These are phyloP conservation scores for Neonectria hederae DNA, from an alignment of 2,329 filamentous ascomycete species.

Conservation along the genomic window DNA sequence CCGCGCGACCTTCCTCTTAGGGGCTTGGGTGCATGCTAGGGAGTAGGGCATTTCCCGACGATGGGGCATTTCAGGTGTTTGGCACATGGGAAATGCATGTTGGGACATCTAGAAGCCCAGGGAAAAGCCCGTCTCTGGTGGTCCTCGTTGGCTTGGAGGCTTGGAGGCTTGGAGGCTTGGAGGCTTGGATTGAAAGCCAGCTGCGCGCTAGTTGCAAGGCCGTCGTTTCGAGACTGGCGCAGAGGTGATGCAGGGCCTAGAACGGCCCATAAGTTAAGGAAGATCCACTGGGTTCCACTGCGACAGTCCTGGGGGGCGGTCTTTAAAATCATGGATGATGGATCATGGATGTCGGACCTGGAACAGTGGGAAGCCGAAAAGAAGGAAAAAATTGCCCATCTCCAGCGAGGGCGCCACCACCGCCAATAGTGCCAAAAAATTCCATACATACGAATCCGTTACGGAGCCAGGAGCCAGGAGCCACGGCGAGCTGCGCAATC, in stretches of 20 bases:
- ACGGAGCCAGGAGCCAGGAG: too few species aligned
- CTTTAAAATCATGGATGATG: background rate
- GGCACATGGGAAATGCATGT: background rate
- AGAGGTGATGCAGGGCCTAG: slow-evolving; percentile 4
- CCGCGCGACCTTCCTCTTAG: background rate
- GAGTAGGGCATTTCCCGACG: background rate
- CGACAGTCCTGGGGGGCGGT: background rate
- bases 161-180: background rate
- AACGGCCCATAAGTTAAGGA: slow-evolving; percentile 6
- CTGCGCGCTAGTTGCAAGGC: background rate
- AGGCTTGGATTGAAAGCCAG: background rate
- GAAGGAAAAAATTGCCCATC: slow-evolving; percentile 1
- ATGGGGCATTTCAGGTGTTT: background rate
- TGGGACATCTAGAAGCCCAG: background rate
- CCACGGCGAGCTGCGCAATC: background rate
- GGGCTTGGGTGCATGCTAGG: background rate
- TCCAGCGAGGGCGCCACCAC: background rate
- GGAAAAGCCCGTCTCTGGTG: background rate
- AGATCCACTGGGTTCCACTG: background rate
- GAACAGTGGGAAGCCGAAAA: background rate
- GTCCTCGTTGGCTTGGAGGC: background rate
- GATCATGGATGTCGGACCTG: background rate
- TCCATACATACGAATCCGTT: too few species aligned
- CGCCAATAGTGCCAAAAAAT: slow-evolving; percentile 3
- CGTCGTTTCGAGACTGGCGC: slow-evolving; percentile 8